These are phyloP conservation scores for Ceratocystis cubensis DNA, from an alignment of 2,329 filamentous ascomycete species.

Conservation along the genomic window DNA sequence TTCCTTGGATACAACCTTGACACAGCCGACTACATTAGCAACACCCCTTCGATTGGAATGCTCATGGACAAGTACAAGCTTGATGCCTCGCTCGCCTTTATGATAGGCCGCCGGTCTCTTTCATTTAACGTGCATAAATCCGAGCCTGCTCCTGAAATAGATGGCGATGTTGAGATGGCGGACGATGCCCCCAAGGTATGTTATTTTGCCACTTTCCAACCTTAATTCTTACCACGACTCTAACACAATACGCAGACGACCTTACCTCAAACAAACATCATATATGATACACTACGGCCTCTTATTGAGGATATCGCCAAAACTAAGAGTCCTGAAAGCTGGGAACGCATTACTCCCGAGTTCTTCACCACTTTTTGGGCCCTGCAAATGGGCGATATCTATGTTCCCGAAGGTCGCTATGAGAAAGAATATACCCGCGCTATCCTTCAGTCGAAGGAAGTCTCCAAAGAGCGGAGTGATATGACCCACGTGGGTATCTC, in stretches of 20 bases:
- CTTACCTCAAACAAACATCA: neutral
- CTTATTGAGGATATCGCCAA: conserved; percentile 57
- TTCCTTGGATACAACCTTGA: conserved; percentile 70
- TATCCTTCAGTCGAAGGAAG: conserved; percentile 51
- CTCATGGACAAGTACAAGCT: conserved; percentile 70
- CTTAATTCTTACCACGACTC: neutral
- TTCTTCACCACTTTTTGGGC: conserved; percentile 93
- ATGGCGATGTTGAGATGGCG: conserved; percentile 19
- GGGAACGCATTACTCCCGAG: conserved; percentile 58
- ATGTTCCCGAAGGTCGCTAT: conserved; percentile 65
- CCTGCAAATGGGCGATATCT: conserved; percentile 68
- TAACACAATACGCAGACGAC: neutral
- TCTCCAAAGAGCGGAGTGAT: conserved; percentile 61
- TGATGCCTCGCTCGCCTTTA: conserved; percentile 69
- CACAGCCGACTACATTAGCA: conserved; percentile 60
- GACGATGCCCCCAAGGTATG: conserved; percentile 19
- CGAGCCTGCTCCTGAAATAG: conserved; percentile 6
- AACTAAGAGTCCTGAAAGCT: conserved; percentile 49
- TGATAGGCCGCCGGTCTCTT: conserved; percentile 65
- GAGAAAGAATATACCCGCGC: conserved; percentile 59
- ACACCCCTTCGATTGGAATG: conserved; percentile 61
- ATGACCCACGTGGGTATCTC: conserved; percentile 52
- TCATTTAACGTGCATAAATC: conserved; percentile 43
- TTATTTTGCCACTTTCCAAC: neutral
- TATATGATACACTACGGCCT: conserved; percentile 42